Conservation (phyloP, 2,329 filamentous ascomycete genomes). For the Arthrobotrys sinensis region DNA sequence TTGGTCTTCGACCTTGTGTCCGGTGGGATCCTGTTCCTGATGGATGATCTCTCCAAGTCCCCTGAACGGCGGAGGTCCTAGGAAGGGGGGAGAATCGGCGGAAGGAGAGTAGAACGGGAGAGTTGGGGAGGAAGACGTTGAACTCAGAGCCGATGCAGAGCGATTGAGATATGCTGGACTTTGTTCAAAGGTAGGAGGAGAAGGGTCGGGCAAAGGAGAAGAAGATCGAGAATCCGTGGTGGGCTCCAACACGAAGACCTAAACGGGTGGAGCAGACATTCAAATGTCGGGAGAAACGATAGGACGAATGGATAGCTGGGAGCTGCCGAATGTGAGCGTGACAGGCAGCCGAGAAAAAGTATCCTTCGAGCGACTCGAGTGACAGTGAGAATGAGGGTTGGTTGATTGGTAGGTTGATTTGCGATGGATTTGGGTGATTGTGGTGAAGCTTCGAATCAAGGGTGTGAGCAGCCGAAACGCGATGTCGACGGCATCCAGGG, state of each 20-base stretch:
- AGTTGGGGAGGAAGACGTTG: slow-evolving; percentile 46
- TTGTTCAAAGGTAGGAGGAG: slow-evolving; percentile 50
- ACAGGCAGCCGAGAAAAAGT: not conserved
- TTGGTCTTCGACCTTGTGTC: slow-evolving; percentile 45
- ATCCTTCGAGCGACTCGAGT: slow-evolving; percentile 3
- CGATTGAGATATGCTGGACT: slow-evolving; percentile 45
- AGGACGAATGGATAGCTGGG: not conserved
- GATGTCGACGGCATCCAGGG: slow-evolving; percentile 25
- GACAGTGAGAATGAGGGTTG: not conserved
- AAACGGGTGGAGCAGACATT: slow-evolving; percentile 47
- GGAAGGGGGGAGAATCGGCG: slow-evolving; percentile 53
- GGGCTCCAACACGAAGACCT: slow-evolving; percentile 59
- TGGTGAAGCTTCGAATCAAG: slow-evolving; percentile 2
- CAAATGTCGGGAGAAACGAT: slow-evolving; percentile 41
- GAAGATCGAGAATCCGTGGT: slow-evolving; percentile 58
- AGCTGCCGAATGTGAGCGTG: not conserved
- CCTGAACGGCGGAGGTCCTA: slow-evolving; percentile 53
- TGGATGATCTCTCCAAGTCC: slow-evolving; percentile 61
- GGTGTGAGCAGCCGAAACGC: slow-evolving; percentile 35
- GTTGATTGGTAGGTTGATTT: slow-evolving; percentile 6
- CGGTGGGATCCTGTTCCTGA: slow-evolving; percentile 54
- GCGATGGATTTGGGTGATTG: slow-evolving; percentile 2
- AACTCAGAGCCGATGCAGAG: slow-evolving; percentile 50
- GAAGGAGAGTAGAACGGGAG: slow-evolving; percentile 61
- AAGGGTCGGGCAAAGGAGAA: slow-evolving; percentile 57